Percentiles rank a stretch among this genome's conserved stretches.
phyloP scores from a whole-genome alignment of 495 filamentous ascomycete genomes.

The Aspergillus nanangensis region DNA sequence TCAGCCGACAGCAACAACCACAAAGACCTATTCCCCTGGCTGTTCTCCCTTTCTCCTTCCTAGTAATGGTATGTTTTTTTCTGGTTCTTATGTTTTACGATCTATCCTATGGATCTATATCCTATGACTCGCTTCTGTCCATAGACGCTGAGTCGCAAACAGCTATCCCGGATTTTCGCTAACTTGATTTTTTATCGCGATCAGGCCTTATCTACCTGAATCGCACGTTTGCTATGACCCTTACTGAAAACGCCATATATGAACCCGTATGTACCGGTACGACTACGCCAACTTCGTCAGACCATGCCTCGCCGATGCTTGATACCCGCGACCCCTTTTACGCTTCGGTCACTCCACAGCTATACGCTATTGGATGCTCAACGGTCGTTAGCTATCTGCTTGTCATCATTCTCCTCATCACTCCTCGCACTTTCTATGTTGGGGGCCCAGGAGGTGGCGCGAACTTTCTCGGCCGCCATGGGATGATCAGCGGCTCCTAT shows the following conservation, averaged over 20 bases:
- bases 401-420: conserved; percentile 90
- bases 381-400: conserved; percentile 92
- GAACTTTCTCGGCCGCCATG: conserved; percentile 74
- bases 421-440: conserved; percentile 81
- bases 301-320: conserved; percentile 38
- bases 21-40: conserved; percentile 32
- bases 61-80: conserved; percentile 39
- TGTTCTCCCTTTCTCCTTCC: conserved; percentile 64
- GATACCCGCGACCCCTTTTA: conserved; percentile 84
- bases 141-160: too few species aligned
- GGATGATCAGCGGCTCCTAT: conserved; percentile 74
- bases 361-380: conserved; percentile 84
- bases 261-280: conserved; percentile 56
- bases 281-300: conserved; percentile 13
- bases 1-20: conserved; percentile 40
- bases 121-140: neutral
- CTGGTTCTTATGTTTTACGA: too few species aligned
- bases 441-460: conserved; percentile 63
- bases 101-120: too few species aligned
- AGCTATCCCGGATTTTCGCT: neutral
- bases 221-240: conserved; percentile 52
- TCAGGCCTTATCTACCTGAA: conserved; percentile 55
- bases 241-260: conserved; percentile 58
- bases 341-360: conserved; percentile 82
- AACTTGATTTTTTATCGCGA: conserved; percentile 1